These are phyloP conservation scores for Zalerion maritima DNA, from an alignment of 495 filamentous ascomycete species.

Conservation along the genomic window DNA sequence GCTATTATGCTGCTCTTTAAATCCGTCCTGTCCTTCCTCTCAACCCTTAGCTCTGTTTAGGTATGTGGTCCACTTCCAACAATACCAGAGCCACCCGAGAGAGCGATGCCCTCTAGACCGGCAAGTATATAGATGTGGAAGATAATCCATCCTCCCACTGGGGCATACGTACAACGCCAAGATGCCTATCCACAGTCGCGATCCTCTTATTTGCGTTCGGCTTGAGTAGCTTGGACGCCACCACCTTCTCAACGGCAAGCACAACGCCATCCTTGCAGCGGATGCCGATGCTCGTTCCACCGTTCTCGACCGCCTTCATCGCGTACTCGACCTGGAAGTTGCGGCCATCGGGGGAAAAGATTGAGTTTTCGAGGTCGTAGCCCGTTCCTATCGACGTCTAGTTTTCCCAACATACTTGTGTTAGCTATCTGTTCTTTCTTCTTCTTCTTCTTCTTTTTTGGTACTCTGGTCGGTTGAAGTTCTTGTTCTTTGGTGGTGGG, in stretches of 20 bases:
- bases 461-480: too few species aligned
- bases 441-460: too few species aligned
- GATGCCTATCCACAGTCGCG: constrained; percentile 81
- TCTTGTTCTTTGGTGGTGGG: too few species aligned
- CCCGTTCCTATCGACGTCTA: constrained; percentile 99
- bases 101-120: constrained; percentile 1
- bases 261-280: constrained; percentile 95
- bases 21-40: too few species aligned
- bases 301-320: constrained; percentile 95
- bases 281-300: constrained; percentile 91
- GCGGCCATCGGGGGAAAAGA: constrained; percentile 95
- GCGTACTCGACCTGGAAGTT: constrained; percentile 99
- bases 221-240: constrained; percentile 89
- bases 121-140: not conserved
- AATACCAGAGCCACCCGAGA: too few species aligned
- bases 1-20: too few species aligned
- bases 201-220: constrained; percentile 91
- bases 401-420: too few species aligned
- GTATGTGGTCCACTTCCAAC: too few species aligned
- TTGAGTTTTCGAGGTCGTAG: constrained; percentile 97
- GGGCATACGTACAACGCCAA: constrained; percentile 62
- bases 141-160: too few species aligned
- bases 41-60: too few species aligned
- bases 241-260: constrained; percentile 89
- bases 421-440: too few species aligned